phyloP scores from a whole-genome alignment of 176 grass and related monocot species.

The Oryza brachyantha region DNA sequence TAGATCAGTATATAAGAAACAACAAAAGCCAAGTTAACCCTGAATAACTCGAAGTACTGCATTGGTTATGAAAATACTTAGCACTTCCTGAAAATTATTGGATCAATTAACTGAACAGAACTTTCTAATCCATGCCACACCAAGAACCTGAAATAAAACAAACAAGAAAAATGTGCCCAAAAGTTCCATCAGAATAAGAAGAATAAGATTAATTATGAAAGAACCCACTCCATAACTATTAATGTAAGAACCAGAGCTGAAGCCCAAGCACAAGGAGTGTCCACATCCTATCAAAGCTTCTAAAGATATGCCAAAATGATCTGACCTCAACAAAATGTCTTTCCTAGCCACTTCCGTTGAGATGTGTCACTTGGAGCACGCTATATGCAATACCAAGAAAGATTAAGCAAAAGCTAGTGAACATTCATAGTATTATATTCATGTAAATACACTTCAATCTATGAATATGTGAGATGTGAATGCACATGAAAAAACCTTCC shows the following conservation, averaged over 20 bases:
- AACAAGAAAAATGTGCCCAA: constrained; percentile 26
- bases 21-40: constrained; percentile 37
- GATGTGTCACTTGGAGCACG: constrained; percentile 22
- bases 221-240: neutral
- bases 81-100: constrained; percentile 71
- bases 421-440: constrained; percentile 21
- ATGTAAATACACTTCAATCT: constrained; percentile 20
- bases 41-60: constrained; percentile 82
- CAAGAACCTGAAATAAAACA: constrained; percentile 60
- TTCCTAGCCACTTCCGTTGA: constrained; percentile 71
- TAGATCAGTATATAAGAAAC: constrained; percentile 3
- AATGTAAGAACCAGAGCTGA: constrained; percentile 54
- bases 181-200: constrained; percentile 13
- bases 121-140: constrained; percentile 85
- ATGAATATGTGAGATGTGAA: neutral
- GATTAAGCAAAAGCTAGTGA: constrained; percentile 18
- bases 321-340: constrained; percentile 85
- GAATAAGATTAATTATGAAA: constrained; percentile 29
- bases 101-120: constrained; percentile 84
- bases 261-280: constrained; percentile 84
- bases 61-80: constrained; percentile 97
- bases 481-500: neutral
- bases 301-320: constrained; percentile 97
- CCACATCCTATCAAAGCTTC: constrained; percentile 97
- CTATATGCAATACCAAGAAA: constrained; percentile 41